Percentiles rank a stretch among this genome's conserved stretches.
phyloP scores from a whole-genome alignment of 148 eudicot genomes.

The Limonium bicolor region DNA sequence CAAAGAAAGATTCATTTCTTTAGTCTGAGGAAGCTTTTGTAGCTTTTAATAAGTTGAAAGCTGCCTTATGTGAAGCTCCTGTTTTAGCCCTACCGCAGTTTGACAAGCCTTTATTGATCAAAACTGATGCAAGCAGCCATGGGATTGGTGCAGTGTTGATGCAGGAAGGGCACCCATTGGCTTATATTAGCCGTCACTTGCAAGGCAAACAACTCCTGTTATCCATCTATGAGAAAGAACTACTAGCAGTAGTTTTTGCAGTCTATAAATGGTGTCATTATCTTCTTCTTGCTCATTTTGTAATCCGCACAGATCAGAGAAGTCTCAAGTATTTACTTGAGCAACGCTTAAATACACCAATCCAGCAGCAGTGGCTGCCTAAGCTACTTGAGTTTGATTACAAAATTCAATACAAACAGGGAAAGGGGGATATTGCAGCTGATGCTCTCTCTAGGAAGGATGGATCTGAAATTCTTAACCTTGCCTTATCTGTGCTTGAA shows the following conservation, averaged over 20 bases:
- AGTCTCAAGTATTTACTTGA: neutral
- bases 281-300: neutral
- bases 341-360: neutral
- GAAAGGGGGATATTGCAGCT: neutral
- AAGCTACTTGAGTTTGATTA: slow-evolving; percentile 1
- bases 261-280: neutral
- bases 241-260: neutral
- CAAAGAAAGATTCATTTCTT: too few species aligned
- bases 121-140: too few species aligned
- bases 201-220: neutral
- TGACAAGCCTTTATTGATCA: too few species aligned
- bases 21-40: too few species aligned
- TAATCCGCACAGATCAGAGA: neutral
- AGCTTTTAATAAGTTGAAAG: too few species aligned
- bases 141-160: too few species aligned
- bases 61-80: too few species aligned
- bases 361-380: neutral
- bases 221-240: neutral
- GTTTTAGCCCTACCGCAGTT: too few species aligned
- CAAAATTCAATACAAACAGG: neutral
- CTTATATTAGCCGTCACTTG: too few species aligned
- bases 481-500: neutral
- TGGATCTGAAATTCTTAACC: neutral
- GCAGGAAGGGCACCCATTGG: too few species aligned
- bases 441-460: neutral